Evolutionary conservation across 2,329 filamentous ascomycete species (phyloP).

Genomic region (Lachnellula cervina): DNA sequence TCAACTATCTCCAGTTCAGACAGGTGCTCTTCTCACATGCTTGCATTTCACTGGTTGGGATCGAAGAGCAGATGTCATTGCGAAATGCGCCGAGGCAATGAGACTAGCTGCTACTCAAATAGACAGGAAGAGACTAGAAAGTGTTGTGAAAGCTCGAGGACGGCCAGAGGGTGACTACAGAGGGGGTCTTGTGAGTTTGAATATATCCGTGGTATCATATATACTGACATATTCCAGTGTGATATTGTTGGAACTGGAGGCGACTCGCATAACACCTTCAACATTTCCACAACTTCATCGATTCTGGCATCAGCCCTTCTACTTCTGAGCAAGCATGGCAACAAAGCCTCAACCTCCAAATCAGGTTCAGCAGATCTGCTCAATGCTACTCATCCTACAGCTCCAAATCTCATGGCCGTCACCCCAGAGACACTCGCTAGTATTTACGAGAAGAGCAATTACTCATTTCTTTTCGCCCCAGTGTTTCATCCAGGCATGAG

Average conservation of each 20-base stretch:
- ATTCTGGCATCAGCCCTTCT: constrained; percentile 85
- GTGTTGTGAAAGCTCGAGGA: constrained; percentile 55
- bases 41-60: constrained; percentile 89
- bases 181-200: constrained; percentile 70
- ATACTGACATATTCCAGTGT: constrained; percentile 42
- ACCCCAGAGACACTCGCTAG: constrained; percentile 63
- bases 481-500: constrained; percentile 96
- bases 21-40: constrained; percentile 80
- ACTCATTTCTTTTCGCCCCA: constrained; percentile 92
- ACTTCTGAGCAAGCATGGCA: constrained; percentile 90
- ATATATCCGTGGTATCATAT: background rate
- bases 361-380: constrained; percentile 93
- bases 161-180: constrained; percentile 68
- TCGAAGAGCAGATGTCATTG: constrained; percentile 77
- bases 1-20: constrained; percentile 81
- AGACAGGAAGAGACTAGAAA: constrained; percentile 56
- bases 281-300: constrained; percentile 91
- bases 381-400: constrained; percentile 63
- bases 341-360: constrained; percentile 89
- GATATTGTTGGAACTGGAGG: constrained; percentile 98
- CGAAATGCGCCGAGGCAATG: constrained; percentile 81
- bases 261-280: constrained; percentile 96
- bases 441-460: constrained; percentile 79
- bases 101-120: constrained; percentile 70
- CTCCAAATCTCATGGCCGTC: constrained; percentile 71